Percentiles rank a stretch among this genome's conserved stretches.
These are phyloP conservation scores for Nakaseomyces kungkrabaensis DNA, from an alignment of 1,139 yeast genomes.

Conservation along the genomic window DNA sequence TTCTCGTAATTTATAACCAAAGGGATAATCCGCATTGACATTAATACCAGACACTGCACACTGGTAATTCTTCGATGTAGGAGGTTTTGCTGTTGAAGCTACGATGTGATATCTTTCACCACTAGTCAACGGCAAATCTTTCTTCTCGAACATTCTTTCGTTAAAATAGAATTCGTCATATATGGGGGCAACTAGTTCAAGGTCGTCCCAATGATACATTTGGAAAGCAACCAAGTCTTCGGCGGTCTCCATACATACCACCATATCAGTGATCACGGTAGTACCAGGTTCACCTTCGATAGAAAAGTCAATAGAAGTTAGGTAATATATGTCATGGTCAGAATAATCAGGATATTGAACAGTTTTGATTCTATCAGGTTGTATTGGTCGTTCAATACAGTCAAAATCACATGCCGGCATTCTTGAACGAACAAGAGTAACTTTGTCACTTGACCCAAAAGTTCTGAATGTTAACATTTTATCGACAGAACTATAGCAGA, in stretches of 20 bases:
- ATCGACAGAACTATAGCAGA: not conserved
- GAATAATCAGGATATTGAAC: not conserved
- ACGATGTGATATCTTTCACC: slow-evolving; percentile 31
- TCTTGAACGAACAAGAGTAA: not conserved
- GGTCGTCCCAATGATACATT: slow-evolving; percentile 28
- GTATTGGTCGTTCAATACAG: not conserved
- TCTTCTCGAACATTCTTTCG: not conserved
- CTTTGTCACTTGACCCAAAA: not conserved
- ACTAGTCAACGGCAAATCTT: slow-evolving; percentile 32
- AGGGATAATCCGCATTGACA: not conserved
- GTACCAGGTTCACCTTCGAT: slow-evolving; percentile 1
- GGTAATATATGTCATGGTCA: not conserved
- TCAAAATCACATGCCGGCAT: slow-evolving; percentile 1
- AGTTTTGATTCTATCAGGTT: not conserved
- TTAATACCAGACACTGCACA: slow-evolving; percentile 1
- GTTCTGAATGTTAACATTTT: not conserved
- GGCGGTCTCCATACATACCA: not conserved
- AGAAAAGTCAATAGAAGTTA: not conserved
- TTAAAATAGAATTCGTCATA: not conserved
- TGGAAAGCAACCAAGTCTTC: slow-evolving; percentile 28
- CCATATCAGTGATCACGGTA: not conserved
- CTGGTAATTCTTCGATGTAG: slow-evolving; percentile 9
- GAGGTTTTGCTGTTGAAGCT: slow-evolving; percentile 24
- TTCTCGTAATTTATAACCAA: not conserved
- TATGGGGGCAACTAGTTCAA: slow-evolving; percentile 27